Conservation (phyloP, 352 stramenopile species). For the Globisporangium ultimum region DNA sequence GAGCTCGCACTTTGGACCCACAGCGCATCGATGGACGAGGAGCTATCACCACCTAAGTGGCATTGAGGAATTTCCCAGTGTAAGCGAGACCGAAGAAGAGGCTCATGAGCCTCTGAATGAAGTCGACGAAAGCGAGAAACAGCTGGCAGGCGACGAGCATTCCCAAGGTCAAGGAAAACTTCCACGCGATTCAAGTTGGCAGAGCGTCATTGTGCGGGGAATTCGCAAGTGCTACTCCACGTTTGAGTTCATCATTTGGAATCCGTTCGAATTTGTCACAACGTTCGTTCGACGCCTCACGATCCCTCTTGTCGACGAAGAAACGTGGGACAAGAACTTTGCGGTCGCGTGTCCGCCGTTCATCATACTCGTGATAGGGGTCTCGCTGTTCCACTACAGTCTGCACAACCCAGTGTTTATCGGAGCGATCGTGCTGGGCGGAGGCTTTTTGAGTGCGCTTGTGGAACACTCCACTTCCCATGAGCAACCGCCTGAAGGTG, state of each 20-base stretch:
- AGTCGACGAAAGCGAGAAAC: slow-evolving; percentile 16
- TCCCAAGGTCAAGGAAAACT: neutral
- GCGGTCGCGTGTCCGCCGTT: slow-evolving; percentile 61
- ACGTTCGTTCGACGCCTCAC: slow-evolving; percentile 69
- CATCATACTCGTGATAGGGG: slow-evolving; percentile 52
- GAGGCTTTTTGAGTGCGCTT: slow-evolving; percentile 34
- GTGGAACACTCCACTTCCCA: slow-evolving; percentile 46
- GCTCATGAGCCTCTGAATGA: neutral
- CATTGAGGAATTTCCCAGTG: slow-evolving; percentile 46
- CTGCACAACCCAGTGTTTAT: slow-evolving; percentile 49
- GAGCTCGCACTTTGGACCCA: slow-evolving; percentile 53
- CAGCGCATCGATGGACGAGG: slow-evolving; percentile 62
- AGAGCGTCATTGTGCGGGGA: neutral
- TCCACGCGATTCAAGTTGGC: neutral
- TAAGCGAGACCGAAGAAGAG: slow-evolving; percentile 24
- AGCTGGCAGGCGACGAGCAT: neutral
- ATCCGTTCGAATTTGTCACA: slow-evolving; percentile 60
- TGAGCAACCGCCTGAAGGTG: slow-evolving; percentile 46
- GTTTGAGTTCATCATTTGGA: slow-evolving; percentile 61
- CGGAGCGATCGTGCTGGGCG: slow-evolving; percentile 32
- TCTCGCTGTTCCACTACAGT: slow-evolving; percentile 47
- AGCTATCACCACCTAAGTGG: slow-evolving; percentile 57
- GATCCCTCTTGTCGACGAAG: slow-evolving; percentile 75
- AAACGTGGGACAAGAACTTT: slow-evolving; percentile 80
- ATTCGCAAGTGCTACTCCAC: slow-evolving; percentile 22